These are phyloP conservation scores for Arthrinium phaeospermum DNA, from an alignment of 2,329 filamentous ascomycete species.

Conservation along the genomic window DNA sequence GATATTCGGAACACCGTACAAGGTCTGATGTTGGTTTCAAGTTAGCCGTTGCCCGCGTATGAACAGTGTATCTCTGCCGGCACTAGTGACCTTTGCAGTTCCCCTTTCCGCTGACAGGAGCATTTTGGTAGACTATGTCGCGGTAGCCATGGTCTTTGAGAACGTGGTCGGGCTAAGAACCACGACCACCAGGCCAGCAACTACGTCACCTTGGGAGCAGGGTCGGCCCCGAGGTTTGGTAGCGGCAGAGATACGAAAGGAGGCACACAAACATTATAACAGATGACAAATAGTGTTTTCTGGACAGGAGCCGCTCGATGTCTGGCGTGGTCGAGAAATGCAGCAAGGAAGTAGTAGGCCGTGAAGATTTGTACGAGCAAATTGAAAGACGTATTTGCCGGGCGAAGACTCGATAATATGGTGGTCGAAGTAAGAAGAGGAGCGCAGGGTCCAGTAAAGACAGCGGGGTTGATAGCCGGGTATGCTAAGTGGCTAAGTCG, in stretches of 20 bases:
- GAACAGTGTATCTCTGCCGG: slow-evolving; percentile 9
- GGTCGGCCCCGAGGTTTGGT: slow-evolving; percentile 1
- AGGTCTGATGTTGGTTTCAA: background rate
- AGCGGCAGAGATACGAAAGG: slow-evolving; percentile 20
- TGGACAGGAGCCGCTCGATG: background rate
- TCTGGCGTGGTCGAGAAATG: background rate
- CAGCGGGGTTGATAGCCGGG: slow-evolving; percentile 29
- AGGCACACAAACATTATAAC: slow-evolving; percentile 27
- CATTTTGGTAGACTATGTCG: slow-evolving; percentile 7
- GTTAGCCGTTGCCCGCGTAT: background rate
- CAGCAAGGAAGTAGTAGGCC: background rate
- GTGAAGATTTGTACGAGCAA: slow-evolving; percentile 11
- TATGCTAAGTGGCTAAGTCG: slow-evolving; percentile 24
- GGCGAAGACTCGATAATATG: slow-evolving; percentile 21
- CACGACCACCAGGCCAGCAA: background rate
- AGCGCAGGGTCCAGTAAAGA: slow-evolving; percentile 19
- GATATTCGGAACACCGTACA: background rate
- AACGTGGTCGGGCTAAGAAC: background rate
- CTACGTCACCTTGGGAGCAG: background rate
- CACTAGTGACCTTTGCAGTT: slow-evolving; percentile 17
- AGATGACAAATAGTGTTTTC: slow-evolving; percentile 16
- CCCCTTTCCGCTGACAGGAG: slow-evolving; percentile 3
- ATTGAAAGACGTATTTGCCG: slow-evolving; percentile 20
- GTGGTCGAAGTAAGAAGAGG: slow-evolving; percentile 10
- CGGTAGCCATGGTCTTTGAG: slow-evolving; percentile 1